Evolutionary conservation across 2,329 filamentous ascomycete species (phyloP), one percentile per base, ranked within the genome.

Genomic region (Fusarium subglutinans): DNA sequence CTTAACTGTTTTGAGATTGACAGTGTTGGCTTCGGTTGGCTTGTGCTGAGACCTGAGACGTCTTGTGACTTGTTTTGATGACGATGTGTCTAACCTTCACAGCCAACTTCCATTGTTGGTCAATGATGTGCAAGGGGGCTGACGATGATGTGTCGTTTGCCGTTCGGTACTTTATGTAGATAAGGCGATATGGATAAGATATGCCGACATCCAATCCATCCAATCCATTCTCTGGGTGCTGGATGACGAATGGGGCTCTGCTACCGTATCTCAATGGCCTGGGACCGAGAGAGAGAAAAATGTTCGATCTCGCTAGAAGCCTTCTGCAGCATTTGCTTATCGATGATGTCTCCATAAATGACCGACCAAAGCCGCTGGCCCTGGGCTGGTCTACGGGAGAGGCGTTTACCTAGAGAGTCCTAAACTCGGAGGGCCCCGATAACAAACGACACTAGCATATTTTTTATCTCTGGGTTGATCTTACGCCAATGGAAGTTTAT

Each of bases 331-430:
- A 26, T 51, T 24, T 60, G 47, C 63, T 70, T 64, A 66, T 69
- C 64, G 57, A 73, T 63, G 68, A 53, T 66, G 57, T 64, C 69
- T 70, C 72, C 72, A 75, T 69, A 69, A 63, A 70, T 48, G 68
- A 64, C 72, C 72, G 72, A 75, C 56, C 72, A 69, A 75, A 75
- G 72, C 72, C 72, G 72, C 72, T 62, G 40, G 59, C 58, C 70
- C 47, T 63, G 59, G 33, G 51, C 48, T 61, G 48, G 18, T 38
- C 51, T 47, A 55, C 69, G 69, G 72, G 72, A 73, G 72, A 73
- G 72, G 72, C 72, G 72, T 72, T 66, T 55, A 70, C 57, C 64
- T 74, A 74, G 69, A 72, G 22, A 48, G n/a, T 43, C 44, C 65
- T 57, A 58, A 48, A 57, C 30, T 74, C 61, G 66, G 67, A 66